These are phyloP conservation scores for Globisporangium takayamanum DNA, from an alignment of 352 stramenopile genomes.

Conservation along the genomic window DNA sequence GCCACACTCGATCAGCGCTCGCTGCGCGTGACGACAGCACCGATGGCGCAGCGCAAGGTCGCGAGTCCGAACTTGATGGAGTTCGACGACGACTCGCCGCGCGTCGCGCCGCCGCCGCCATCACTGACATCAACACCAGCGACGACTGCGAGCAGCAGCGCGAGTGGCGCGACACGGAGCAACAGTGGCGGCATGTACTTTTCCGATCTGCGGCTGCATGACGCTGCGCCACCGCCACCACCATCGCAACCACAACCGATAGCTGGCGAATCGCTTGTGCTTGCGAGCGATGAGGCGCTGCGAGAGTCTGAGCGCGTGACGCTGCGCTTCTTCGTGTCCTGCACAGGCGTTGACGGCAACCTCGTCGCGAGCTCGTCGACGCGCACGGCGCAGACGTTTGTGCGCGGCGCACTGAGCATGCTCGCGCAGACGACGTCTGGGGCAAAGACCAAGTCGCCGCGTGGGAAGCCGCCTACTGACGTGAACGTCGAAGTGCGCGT, in stretches of 20 bases:
- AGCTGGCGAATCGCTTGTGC: background rate
- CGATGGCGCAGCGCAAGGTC: constrained; percentile 9
- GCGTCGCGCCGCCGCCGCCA: constrained; percentile 6
- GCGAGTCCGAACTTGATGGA: constrained; percentile 37
- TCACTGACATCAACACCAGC: background rate
- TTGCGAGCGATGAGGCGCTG: background rate
- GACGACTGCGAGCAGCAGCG: constrained; percentile 8
- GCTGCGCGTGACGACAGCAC: background rate
- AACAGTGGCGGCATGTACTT: constrained; percentile 4
- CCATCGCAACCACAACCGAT: background rate
- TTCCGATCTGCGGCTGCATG: constrained; percentile 11
- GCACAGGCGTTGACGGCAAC: constrained; percentile 50
- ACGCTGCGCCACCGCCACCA: background rate
- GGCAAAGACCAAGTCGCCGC: constrained; percentile 31
- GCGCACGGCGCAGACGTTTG: constrained; percentile 61
- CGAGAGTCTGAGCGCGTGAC: constrained; percentile 11
- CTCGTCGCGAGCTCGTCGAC: constrained; percentile 31
- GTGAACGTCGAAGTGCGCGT: constrained; percentile 68
- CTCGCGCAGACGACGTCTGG: constrained; percentile 32
- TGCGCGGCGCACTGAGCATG: constrained; percentile 72
- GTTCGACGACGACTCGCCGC: constrained; percentile 32
- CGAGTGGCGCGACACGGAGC: constrained; percentile 5
- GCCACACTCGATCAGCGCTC: background rate
- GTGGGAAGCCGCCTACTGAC: constrained; percentile 44
- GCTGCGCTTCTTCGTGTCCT: constrained; percentile 74